Evolutionary conservation across 495 filamentous ascomycete species (phyloP), one percentile per base, ranked within the genome.

Genomic region (Daldinia childiae): DNA sequence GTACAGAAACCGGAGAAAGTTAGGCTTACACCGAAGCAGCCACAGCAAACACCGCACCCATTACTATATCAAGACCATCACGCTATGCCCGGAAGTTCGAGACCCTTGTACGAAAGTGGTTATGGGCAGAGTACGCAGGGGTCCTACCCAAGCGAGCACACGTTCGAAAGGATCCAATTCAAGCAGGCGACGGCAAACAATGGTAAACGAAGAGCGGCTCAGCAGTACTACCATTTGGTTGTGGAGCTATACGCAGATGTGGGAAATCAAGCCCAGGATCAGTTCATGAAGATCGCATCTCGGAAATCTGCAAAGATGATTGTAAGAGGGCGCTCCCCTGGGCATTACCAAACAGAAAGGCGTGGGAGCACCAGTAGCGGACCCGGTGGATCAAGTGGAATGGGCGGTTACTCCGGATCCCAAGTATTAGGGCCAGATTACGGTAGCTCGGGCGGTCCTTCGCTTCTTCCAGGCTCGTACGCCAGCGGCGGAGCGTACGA

Each of bases 131-230:
- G 66, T 58, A 61, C 71, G 19, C 78, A 79, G 56, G 77, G 75
- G 51, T 76, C 79, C 5, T 84, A 85, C 6, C 83, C 85, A 4
- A 84, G 77, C 34, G 86, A 88, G 76, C 87, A 88, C 58, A 92
- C 91, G 1, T 98, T 98, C 76, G 94, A 98, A 72, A 89, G 95
- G 2, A 97, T 98, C 48, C 95, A 98, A 74, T 98, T 98, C 84
- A 97, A 97, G 77, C 92, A 92, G 58, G 95, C 95, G 1, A 98
- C 95, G 1, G 93, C 94, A 4, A 98, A 98, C 82, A 98, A 98
- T 68, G 95, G 95, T 24, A 97, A 97, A 76, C 84, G 95, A 59
- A 84, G 95, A 50, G 93, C 95, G 0, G 92, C 92, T 11, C 95
- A 98, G 77, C 95, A 97, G 73, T 97, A 93, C 77, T 98, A 97